A percentile compares a stretch with the other conserved stretches of the same genome.
Evolutionary conservation across 202 grass and related monocot genomes (phyloP).

Genomic region (Miscanthus sacchariflorus): DNA sequence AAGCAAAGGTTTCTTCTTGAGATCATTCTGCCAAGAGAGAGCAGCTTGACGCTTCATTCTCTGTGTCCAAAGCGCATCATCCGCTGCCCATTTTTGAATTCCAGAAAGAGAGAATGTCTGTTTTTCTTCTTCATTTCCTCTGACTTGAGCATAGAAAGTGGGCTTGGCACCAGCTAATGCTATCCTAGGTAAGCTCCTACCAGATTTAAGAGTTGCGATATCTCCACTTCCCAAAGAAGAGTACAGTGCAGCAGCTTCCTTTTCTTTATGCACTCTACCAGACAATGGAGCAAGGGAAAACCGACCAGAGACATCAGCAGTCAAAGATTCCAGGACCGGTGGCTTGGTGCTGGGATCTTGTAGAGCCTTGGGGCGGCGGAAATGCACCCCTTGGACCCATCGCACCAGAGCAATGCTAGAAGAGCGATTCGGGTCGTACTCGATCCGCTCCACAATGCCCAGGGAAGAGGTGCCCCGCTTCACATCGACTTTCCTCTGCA

Average conservation of each 20-base stretch:
- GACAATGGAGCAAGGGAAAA: slow-evolving; percentile 11
- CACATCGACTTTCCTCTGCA: slow-evolving; percentile 22
- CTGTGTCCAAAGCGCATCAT: slow-evolving; percentile 15
- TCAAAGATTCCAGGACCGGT: not conserved
- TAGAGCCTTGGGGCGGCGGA: not conserved
- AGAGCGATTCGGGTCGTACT: slow-evolving; percentile 12
- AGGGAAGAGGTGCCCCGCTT: not conserved
- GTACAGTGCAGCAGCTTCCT: slow-evolving; percentile 14
- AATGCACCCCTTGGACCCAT: slow-evolving; percentile 29
- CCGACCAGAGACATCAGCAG: not conserved
- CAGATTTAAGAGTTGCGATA: not conserved
- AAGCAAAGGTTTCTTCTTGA: slow-evolving; percentile 13
- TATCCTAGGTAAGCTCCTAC: slow-evolving; percentile 4
- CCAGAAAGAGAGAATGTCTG: slow-evolving; percentile 8
- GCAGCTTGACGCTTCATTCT: slow-evolving; percentile 31
- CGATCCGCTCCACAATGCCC: slow-evolving; percentile 17
- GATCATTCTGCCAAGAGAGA: slow-evolving; percentile 33
- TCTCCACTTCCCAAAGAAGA: not conserved
- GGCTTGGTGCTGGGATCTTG: not conserved
- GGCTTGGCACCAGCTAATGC: slow-evolving; percentile 2
- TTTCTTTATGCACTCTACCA: not conserved
- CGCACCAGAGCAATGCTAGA: slow-evolving; percentile 15
- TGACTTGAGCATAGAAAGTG: slow-evolving; percentile 1
- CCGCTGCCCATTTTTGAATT: not conserved
- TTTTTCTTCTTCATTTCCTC: slow-evolving; percentile 1